These are phyloP conservation scores for Alternaria hordeiaustralica DNA, from an alignment of 2,329 filamentous ascomycete species.

Conservation along the genomic window DNA sequence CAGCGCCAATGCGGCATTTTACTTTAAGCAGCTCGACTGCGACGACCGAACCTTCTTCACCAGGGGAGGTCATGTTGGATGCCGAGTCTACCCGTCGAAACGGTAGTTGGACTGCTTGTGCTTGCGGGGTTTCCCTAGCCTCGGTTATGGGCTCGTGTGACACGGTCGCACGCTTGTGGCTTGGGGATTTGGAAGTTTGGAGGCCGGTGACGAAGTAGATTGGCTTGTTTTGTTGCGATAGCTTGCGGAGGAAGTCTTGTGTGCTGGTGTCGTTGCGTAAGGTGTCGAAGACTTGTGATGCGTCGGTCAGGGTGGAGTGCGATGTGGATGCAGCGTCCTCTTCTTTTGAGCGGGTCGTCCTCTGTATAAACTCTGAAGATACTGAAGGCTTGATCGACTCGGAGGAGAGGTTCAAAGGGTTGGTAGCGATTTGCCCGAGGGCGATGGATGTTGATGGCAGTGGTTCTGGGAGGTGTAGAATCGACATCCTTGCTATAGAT, in stretches of 20 bases:
- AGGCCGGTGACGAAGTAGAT: constrained; percentile 53
- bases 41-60: constrained; percentile 18
- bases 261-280: constrained; percentile 28
- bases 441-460: constrained; percentile 27
- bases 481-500: constrained; percentile 22
- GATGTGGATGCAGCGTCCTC: constrained; percentile 29
- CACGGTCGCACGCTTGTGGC: background rate
- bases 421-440: constrained; percentile 38
- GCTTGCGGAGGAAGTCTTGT: constrained; percentile 29
- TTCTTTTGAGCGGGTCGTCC: constrained; percentile 16
- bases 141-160: background rate
- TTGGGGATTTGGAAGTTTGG: constrained; percentile 48
- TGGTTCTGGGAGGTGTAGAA: constrained; percentile 30
- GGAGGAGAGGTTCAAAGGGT: constrained; percentile 27
- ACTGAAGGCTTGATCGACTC: constrained; percentile 21
- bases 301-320: constrained; percentile 18
- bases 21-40: constrained; percentile 37
- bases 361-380: constrained; percentile 10
- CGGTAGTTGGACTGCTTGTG: constrained; percentile 14
- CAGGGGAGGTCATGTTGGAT: constrained; percentile 4
- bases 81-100: constrained; percentile 34
- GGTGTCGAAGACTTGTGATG: constrained; percentile 29
- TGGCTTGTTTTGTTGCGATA: constrained; percentile 54
- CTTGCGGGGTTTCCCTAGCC: background rate
- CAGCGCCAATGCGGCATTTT: constrained; percentile 27